These are phyloP conservation scores for Stevia rebaudiana DNA, from an alignment of 140 eudicot species.

Conservation along the genomic window DNA sequence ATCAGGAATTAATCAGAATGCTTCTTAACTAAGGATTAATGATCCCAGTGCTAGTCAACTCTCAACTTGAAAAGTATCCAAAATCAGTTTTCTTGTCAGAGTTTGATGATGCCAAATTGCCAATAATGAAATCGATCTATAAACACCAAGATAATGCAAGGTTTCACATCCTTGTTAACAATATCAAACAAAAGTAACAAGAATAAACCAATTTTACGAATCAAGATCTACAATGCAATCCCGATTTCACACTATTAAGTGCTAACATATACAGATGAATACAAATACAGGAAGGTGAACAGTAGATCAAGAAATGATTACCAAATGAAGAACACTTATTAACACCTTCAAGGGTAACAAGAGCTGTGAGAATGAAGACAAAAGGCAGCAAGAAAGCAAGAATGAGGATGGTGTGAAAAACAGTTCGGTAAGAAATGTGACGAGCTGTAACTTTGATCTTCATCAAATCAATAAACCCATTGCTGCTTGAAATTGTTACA, in stretches of 20 bases:
- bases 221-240: constrained; percentile 30
- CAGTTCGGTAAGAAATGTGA: constrained; percentile 78
- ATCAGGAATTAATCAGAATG: background rate
- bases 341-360: constrained; percentile 98
- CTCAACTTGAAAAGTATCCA: background rate
- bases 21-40: background rate
- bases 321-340: constrained; percentile 95
- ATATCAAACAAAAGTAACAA: constrained; percentile 7
- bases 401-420: constrained; percentile 74
- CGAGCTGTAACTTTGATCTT: constrained; percentile 99
- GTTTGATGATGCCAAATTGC: constrained; percentile 4
- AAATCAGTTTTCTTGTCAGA: background rate
- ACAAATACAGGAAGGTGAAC: background rate
- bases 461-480: constrained; percentile 86
- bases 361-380: constrained; percentile 90
- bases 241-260: background rate
- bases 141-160: constrained; percentile 5
- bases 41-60: too few species aligned
- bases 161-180: constrained; percentile 6
- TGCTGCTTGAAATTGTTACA: constrained; percentile 81
- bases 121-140: constrained; percentile 27
- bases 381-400: constrained; percentile 88
- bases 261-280: background rate
- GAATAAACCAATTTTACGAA: background rate
- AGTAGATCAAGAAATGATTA: constrained; percentile 15